phyloP scores from a whole-genome alignment of 108 stramenopile genomes.

The Ochromonas danica region DNA sequence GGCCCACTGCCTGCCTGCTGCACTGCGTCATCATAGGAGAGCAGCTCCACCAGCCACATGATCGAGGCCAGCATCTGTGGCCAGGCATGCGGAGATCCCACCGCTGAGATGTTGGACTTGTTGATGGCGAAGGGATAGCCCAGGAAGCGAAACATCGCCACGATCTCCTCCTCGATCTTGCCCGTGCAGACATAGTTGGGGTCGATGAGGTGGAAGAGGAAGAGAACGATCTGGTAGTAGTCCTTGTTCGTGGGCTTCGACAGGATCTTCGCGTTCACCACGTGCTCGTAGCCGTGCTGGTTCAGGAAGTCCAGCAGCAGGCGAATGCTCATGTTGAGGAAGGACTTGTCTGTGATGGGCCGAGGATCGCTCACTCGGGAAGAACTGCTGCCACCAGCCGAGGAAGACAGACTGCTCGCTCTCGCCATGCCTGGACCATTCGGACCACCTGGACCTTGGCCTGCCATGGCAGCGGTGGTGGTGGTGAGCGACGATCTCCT shows the following conservation, averaged over 20 bases:
- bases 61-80: constrained; percentile 88
- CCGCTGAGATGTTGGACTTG: constrained; percentile 82
- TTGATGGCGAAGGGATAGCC: constrained; percentile 85
- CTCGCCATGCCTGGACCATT: no score
- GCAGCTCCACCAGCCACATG: constrained; percentile 87
- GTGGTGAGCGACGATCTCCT: no score
- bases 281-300: constrained; percentile 67
- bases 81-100: constrained; percentile 98
- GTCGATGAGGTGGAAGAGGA: constrained; percentile 80
- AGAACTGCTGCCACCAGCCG: no score
- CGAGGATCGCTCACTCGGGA: constrained; percentile 57
- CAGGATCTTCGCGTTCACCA: constrained; percentile 71
- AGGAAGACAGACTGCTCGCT: no score
- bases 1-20: no score
- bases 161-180: constrained; percentile 93
- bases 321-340: constrained; percentile 66
- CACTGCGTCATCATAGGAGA: constrained; percentile 59
- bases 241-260: constrained; percentile 84
- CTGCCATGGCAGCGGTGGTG: no score
- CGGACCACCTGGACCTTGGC: no score
- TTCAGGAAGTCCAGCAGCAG: constrained; percentile 69
- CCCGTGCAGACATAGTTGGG: constrained; percentile 47
- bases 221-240: constrained; percentile 86
- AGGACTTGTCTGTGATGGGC: constrained; percentile 67
- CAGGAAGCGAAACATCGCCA: constrained; percentile 78